Base-by-base conservation (phyloP, 2,329 filamentous ascomycete genomes). In the Cercospora janseana region DNA sequence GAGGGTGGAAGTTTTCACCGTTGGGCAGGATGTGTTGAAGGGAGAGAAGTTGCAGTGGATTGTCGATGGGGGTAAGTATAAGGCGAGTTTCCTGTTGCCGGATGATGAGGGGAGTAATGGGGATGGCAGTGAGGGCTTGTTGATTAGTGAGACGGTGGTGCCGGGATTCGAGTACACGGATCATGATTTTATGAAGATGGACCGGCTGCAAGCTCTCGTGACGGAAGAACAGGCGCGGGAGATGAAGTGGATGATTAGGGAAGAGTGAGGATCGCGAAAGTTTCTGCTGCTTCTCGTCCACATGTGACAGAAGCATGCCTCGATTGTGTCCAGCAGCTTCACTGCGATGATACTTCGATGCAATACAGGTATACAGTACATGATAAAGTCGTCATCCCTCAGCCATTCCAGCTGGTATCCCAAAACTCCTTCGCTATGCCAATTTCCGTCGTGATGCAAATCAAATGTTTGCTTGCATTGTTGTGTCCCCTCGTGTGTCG, bases 61-160 rank as follows among this genome's bases (percentile, higher is more conserved):
- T 52, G 83, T 88, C 6, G 81, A 85, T 46, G 83, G 83, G 0
- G 82, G 80, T 4, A 80, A 81, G 64, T 87, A 78, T 63, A 87
- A 87, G 68, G 79, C 78, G 8, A 83, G 76, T 60, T 85, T 77
- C 65, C 61, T 87, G 49, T 65, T 85, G 24, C 72, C 75, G 1
- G 74, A 77, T 44, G 65, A 63, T 7, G 67, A 67, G 34, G 66
- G 62, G n/a, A n/a, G n/a, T n/a, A n/a, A n/a, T 2, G 60, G 63
- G 4, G 61, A 58, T 20, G 69, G 66, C 28, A 71, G 69, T 28
- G 72, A 71, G 13, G 80, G 79, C 0, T 65, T 85, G 58, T 70
- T 87, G 68, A 86, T 87, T 52, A 81, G 78, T 40, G 82, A 87
- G 71, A 85, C 81, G 0, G 82, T 85, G 1, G 74, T 85, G 6